Percentiles rank a stretch among this genome's conserved stretches.
Conservation (phyloP, 257 asterid species). For the Datura wrightii region DNA sequence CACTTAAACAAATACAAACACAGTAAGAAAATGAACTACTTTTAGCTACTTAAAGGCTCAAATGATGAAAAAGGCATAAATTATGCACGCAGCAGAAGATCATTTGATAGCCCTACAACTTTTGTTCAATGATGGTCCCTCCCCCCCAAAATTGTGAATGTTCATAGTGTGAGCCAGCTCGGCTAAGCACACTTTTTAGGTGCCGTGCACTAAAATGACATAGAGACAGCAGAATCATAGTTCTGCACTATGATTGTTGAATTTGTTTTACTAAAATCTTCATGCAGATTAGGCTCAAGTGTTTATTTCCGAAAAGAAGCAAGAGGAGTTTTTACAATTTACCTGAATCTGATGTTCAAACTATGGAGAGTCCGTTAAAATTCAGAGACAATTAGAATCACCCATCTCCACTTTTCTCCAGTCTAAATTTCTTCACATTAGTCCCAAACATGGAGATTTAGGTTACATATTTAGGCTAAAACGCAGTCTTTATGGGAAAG, state of each 20-base stretch:
- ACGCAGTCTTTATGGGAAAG: not conserved
- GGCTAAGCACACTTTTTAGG: not conserved
- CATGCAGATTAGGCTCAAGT: not conserved
- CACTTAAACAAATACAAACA: not conserved
- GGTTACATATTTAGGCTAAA: not conserved
- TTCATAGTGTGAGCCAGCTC: not conserved
- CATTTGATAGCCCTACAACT: not conserved
- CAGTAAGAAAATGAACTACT: not conserved
- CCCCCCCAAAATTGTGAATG: not conserved
- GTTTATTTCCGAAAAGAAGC: constrained; percentile 2
- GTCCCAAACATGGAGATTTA: not conserved
- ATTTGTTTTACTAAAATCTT: not conserved
- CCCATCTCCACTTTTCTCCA: not conserved
- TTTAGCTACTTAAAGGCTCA: not conserved
- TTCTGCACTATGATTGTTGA: not conserved
- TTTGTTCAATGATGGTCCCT: constrained; percentile 1
- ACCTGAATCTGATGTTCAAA: not conserved
- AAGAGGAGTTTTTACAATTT: not conserved
- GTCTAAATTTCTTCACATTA: not conserved
- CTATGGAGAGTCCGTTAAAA: not conserved
- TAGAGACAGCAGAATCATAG: not conserved
- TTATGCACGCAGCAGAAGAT: not conserved
- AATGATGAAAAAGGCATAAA: not conserved
- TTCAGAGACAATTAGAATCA: not conserved
- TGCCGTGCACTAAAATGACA: not conserved